A percentile compares a stretch with the other conserved stretches of the same genome.
phyloP scores from a whole-genome alignment of 257 asterid genomes.

The Voacanga thouarsii region DNA sequence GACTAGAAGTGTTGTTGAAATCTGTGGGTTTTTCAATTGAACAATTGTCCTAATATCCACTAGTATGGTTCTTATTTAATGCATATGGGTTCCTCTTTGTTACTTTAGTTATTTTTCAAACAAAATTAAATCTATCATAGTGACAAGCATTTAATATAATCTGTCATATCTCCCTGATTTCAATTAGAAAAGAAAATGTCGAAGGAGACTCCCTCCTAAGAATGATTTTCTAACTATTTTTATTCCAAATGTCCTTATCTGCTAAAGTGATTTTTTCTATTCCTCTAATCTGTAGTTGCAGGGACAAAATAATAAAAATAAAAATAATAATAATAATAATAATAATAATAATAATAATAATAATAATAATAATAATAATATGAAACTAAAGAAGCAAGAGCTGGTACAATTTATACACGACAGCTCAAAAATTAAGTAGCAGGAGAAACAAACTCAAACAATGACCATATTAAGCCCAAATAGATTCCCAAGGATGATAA shows the following conservation, averaged over 20 bases:
- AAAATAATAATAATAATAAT: neutral
- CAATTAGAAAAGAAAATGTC: conserved; percentile 71
- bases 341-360: too few relatives aligned
- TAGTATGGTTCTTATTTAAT: too few relatives aligned
- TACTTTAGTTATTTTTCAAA: too few relatives aligned
- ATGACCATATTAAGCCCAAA: neutral
- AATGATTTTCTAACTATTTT: conserved; percentile 56
- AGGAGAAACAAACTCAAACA: neutral
- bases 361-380: too few relatives aligned
- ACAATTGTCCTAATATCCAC: too few relatives aligned
- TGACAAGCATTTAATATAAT: too few relatives aligned
- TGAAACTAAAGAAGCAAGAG: neutral
- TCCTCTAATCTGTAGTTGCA: conserved; percentile 64
- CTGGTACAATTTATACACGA: neutral
- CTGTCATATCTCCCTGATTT: conserved; percentile 71
- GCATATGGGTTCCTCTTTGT: too few relatives aligned
- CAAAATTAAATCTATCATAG: too few relatives aligned
- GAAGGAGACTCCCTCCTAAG: conserved; percentile 63
- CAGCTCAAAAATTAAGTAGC: neutral
- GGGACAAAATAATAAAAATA: conserved; percentile 2
- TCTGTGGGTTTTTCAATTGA: too few relatives aligned
- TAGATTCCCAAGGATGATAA: neutral
- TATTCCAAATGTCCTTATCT: conserved; percentile 55
- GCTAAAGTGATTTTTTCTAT: conserved; percentile 46
- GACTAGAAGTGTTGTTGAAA: too few relatives aligned